Conservation (phyloP, 2,329 filamentous ascomycete genomes). For the Dothiorella sarmentorum region DNA sequence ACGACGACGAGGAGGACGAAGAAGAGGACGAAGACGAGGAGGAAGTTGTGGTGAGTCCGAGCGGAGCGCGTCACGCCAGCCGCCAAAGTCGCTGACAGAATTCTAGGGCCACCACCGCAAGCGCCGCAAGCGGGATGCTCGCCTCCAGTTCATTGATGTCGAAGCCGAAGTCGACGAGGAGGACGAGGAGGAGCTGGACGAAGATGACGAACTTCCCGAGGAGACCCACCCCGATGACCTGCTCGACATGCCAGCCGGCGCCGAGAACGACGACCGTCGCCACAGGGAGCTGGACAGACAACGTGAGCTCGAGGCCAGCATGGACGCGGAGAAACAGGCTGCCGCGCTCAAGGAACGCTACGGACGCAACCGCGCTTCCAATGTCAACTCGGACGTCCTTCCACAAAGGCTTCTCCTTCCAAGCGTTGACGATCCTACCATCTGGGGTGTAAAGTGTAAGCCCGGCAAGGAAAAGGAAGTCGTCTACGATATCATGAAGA, state of each 20-base stretch:
- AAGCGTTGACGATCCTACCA: constrained; percentile 90
- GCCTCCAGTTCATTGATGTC: constrained; percentile 91
- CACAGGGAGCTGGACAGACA: constrained; percentile 92
- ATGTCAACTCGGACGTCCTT: constrained; percentile 70
- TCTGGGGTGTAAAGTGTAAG: constrained; percentile 91
- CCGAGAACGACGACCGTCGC: constrained; percentile 81
- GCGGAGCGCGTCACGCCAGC: constrained; percentile 22
- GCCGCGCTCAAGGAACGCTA: constrained; percentile 84
- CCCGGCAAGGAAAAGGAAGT: constrained; percentile 94
- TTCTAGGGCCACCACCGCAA: constrained; percentile 70
- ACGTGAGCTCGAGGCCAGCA: constrained; percentile 78
- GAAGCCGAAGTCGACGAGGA: constrained; percentile 97
- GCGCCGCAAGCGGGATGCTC: constrained; percentile 67
- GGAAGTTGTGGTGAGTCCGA: constrained; percentile 38
- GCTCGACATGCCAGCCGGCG: constrained; percentile 68
- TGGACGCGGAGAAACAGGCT: constrained; percentile 92
- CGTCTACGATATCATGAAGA: constrained; percentile 81
- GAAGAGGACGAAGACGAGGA: constrained; percentile 50
- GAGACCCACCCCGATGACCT: constrained; percentile 89
- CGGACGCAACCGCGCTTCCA: constrained; percentile 68
- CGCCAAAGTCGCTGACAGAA: not conserved
- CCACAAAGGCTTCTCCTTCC: constrained; percentile 85
- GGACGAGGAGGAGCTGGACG: constrained; percentile 81
- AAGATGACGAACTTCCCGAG: constrained; percentile 79
- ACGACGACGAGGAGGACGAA: constrained; percentile 46